Evolutionary conservation across 129 eudicot species (phyloP), one percentile per base, ranked within the genome.

Genomic region (Smallanthus sonchifolius): DNA sequence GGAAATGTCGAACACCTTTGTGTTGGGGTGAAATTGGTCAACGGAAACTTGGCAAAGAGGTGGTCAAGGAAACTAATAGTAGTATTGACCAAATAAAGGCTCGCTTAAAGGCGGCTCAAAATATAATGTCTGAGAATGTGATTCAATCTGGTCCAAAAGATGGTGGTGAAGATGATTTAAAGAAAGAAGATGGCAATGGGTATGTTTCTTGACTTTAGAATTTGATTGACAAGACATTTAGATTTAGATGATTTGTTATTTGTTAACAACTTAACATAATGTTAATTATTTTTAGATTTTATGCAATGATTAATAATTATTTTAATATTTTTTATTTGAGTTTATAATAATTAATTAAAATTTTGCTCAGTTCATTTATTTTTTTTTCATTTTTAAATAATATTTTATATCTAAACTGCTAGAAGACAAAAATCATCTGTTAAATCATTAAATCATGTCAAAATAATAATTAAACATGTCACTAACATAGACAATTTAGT

Each of bases 181-280:
- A 70, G 64, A 69, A 20, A 15, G 82, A 74, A 76, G 77, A 79
- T 39, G 30, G 35, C 43, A 72, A 47, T 38, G 69, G 83, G 84
- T 78, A 82, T 75, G 86, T 71, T 69, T 73, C 76, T 73, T 43
- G 61, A 69, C 44, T 77, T 67, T 49, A 49, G 80, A 79, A 67
- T 35, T 78, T 61, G 57, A 51, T 39, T 67, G 62, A 69, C 17
- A 10, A 65, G 13, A 54, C 30, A 56, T 40, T 76, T 5, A 19
- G 39, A 34, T 35, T 69, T 48, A 48, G 16, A 34, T 36, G 10
- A 36, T 65, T 24, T 24, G 65, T 63, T n/a, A n/a, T n/a, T n/a
- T n/a, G 52, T 75, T 75, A 66, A 10, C 43, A 56, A 38, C 37
- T 9, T 8, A 20, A 8, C 36, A 14, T 69, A 70, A 7, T 71